These are phyloP conservation scores for Carex littledalei DNA, from an alignment of 176 grass and related monocot genomes.

Conservation along the genomic window DNA sequence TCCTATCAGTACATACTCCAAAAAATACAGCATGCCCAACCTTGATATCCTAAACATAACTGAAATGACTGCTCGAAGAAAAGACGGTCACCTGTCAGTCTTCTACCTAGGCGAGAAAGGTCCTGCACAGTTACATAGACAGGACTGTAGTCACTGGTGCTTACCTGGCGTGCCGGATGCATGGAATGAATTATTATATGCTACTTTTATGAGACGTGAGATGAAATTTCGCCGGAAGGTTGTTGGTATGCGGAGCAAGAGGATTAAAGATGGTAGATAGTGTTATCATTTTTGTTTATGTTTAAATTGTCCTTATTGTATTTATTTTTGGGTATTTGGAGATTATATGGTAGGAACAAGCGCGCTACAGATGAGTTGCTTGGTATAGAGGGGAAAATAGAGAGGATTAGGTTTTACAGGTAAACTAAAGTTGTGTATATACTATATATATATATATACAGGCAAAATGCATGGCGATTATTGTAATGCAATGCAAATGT, in stretches of 20 bases:
- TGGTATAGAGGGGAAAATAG: constrained; percentile 10
- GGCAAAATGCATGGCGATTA: neutral
- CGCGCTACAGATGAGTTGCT: constrained; percentile 4
- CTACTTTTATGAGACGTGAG: constrained; percentile 48
- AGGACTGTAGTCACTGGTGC: constrained; percentile 99
- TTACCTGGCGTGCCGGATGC: constrained; percentile 87
- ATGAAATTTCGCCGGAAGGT: constrained; percentile 10
- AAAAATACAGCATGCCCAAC: constrained; percentile 30
- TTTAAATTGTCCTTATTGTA: constrained; percentile 3
- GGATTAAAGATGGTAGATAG: constrained; percentile 1
- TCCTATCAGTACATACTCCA: constrained; percentile 45
- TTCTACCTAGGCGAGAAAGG: constrained; percentile 51
- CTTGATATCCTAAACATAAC: constrained; percentile 74
- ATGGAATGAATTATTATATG: constrained; percentile 86
- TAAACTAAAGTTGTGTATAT: neutral
- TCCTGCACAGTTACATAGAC: constrained; percentile 45
- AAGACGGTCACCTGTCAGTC: constrained; percentile 75
- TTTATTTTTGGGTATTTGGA: constrained; percentile 1
- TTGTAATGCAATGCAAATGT: neutral
- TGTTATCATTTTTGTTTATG: neutral
- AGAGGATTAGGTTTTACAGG: constrained; percentile 11
- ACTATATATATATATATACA: neutral
- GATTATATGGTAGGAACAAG: neutral
- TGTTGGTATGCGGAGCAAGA: neutral
- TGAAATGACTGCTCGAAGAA: constrained; percentile 63